Evolutionary conservation across 805 yeast genomes (phyloP).

Genomic region (Saccharomycopsis javanensis): DNA sequence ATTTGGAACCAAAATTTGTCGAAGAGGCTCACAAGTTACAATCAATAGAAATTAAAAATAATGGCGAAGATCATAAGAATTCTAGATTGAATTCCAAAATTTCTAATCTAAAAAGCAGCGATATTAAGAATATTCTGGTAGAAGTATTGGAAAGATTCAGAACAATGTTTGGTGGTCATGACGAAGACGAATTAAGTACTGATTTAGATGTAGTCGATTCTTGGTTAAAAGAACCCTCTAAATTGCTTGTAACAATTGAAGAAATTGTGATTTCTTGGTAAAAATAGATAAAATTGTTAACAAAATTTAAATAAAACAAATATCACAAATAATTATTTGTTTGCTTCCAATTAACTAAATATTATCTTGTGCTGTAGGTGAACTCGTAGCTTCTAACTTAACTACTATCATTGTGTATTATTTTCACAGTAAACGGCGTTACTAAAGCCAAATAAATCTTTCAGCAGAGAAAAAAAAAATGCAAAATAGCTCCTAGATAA

Average conservation of each 20-base stretch:
- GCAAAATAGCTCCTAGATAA: no score
- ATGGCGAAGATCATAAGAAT: neutral
- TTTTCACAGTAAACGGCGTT: no score
- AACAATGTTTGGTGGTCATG: constrained; percentile 48
- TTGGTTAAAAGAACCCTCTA: neutral
- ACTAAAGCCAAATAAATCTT: no score
- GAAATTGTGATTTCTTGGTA: neutral
- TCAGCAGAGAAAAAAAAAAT: no score
- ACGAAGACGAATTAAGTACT: constrained; percentile 17
- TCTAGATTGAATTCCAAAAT: neutral
- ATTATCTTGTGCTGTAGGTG: no score
- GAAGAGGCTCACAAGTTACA: neutral
- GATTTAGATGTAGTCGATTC: neutral
- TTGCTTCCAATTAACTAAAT: no score
- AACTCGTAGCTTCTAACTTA: no score
- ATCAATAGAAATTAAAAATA: neutral
- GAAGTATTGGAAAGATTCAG: constrained; percentile 26
- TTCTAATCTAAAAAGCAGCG: neutral
- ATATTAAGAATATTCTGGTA: constrained; percentile 1
- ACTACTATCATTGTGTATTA: no score
- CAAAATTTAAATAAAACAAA: neutral
- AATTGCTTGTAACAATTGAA: neutral
- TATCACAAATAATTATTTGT: no score
- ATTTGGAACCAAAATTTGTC: neutral
- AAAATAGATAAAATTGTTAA: neutral